Evolutionary conservation across 1,139 yeast species (phyloP), one percentile per base, ranked within the genome.

Genomic region (Pneumocystis sp.): DNA sequence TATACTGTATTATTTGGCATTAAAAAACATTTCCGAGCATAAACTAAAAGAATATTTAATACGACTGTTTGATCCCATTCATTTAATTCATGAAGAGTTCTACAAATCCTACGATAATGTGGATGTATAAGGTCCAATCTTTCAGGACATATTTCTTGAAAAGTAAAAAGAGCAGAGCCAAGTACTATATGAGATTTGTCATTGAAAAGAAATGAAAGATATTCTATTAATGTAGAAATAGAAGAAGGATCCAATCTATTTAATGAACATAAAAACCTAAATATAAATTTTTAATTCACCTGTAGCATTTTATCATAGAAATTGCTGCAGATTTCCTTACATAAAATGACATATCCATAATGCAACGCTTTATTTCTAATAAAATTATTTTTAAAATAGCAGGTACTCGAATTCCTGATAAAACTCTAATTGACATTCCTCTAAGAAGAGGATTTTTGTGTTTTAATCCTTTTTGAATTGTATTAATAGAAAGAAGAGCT

Each of bases 401-500:
- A 0, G 87, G 82, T 37, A 93, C 88, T 61, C 84, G 80, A 65
- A 95, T 86, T 12, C 93, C 90, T 1, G 95, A 84, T 72, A 95
- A 80, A 8, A 91, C 85, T 65, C 93, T 81, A 63, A 95, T 81
- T 0, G 96, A 87, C 66, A 87, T 78, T 1, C 95, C 83, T 69
- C 97, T 79, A 25, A 81, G 78, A 17, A 82, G 80, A 0, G 95
- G 86, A 67, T 81, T 82, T 69, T 84, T 83, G 71, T 90, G 96
- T 34, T 81, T 80, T 59, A 93, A 77, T 1, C 89, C 81, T 74
- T 88, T 89, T 74, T 95, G 98, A 63, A 95, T 87, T 0, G 97
- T 88, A 75, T 95, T 95, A 70, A 95, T 87, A 0, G 96, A 85
- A 63, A 95, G 78, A 42, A 95, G 79, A 0, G 97, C 95, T 21